Evolutionary conservation across 345 rosid species (phyloP).

Genomic region (Ceriops tagal): DNA sequence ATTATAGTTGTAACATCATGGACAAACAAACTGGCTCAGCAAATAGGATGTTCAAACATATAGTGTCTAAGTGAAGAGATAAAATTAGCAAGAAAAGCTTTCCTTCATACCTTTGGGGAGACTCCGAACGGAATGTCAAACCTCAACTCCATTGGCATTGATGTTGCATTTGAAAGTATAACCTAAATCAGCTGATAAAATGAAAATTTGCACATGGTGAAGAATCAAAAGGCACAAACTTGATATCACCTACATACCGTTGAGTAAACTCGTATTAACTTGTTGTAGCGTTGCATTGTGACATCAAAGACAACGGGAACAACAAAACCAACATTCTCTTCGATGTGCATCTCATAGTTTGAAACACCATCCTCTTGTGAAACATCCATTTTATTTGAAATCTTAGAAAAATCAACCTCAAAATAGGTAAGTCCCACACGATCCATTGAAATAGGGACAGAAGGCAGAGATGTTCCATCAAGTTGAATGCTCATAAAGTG

Average conservation of each 20-base stretch:
- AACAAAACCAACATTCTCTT: constrained; percentile 57
- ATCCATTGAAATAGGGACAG: constrained; percentile 86
- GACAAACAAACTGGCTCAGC: not conserved
- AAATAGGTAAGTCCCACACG: constrained; percentile 77
- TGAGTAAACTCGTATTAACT: constrained; percentile 79
- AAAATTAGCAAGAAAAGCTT: not conserved
- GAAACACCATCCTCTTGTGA: constrained; percentile 19
- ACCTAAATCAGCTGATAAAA: constrained; percentile 47
- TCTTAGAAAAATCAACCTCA: constrained; percentile 83
- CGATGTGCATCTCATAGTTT: constrained; percentile 27
- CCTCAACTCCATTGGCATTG: constrained; percentile 78
- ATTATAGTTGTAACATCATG: no score
- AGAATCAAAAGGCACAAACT: constrained; percentile 12
- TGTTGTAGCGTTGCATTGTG: constrained; percentile 76
- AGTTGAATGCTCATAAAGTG: constrained; percentile 72
- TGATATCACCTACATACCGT: constrained; percentile 48
- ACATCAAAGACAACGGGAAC: constrained; percentile 93
- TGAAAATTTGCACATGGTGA: not conserved
- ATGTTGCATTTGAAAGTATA: constrained; percentile 65
- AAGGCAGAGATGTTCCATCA: constrained; percentile 72
- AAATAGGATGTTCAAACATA: constrained; percentile 7
- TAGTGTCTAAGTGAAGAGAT: not conserved
- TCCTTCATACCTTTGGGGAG: constrained; percentile 69
- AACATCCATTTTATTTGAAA: constrained; percentile 27
- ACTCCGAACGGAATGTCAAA: constrained; percentile 95